Conservation (phyloP, 306 rosid species). For the Chamaecrista fasciculata region DNA sequence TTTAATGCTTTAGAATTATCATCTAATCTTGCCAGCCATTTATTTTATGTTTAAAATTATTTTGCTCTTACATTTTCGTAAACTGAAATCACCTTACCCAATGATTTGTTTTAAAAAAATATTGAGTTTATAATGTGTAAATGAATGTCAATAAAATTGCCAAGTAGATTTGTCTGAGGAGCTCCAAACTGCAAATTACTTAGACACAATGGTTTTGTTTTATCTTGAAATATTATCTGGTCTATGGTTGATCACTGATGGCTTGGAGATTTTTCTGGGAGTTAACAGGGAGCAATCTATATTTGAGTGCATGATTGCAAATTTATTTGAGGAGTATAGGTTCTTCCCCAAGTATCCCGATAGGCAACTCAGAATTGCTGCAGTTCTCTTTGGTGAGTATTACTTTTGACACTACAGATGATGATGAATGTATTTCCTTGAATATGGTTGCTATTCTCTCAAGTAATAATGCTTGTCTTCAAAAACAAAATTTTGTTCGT, state of each 20-base stretch:
- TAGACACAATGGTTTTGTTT: too few relatives aligned
- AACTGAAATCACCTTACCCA: not conserved
- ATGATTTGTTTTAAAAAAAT: not conserved
- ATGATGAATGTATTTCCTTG: conserved; percentile 5
- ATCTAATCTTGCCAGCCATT: not conserved
- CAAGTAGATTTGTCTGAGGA: not conserved
- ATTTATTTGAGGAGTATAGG: conserved; percentile 91
- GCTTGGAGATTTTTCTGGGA: conserved; percentile 12
- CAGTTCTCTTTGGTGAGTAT: conserved; percentile 85
- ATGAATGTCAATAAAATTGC: not conserved
- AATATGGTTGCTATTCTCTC: conserved; percentile 3
- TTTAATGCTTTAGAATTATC: conserved; percentile 5
- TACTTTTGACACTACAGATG: conserved; percentile 24
- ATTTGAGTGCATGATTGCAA: conserved; percentile 90
- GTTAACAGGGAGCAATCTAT: conserved; percentile 77
- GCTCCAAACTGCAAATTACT: not conserved
- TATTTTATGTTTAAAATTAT: not conserved
- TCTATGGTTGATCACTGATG: conserved; percentile 19
- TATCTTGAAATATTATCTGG: not conserved
- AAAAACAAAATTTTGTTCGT: not conserved
- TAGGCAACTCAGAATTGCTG: conserved; percentile 90
- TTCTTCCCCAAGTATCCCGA: conserved; percentile 98
- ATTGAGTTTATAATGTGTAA: not conserved
- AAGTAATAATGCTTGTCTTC: not conserved
- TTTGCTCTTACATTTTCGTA: not conserved